These are phyloP conservation scores for Sporothrix schenckii DNA, from an alignment of 2,329 filamentous ascomycete species.

Conservation along the genomic window DNA sequence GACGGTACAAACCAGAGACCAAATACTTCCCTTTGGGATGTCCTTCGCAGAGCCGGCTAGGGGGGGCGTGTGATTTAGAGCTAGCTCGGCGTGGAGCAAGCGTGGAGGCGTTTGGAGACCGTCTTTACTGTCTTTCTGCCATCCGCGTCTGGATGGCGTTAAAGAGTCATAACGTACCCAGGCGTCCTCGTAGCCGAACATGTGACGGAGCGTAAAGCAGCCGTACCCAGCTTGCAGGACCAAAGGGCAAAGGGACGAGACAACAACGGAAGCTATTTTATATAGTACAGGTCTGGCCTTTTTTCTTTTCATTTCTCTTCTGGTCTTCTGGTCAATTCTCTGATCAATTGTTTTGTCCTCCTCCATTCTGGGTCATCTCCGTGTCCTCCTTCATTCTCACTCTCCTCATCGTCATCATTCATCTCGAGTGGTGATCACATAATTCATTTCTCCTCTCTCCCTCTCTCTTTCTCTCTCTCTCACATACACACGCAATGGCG, in stretches of 20 bases:
- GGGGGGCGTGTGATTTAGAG: not conserved
- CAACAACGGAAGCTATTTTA: constrained; percentile 30
- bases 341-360: not conserved
- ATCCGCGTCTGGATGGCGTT: not conserved
- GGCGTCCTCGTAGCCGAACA: constrained; percentile 34
- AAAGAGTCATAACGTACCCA: constrained; percentile 22
- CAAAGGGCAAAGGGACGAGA: constrained; percentile 16
- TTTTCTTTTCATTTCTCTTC: constrained; percentile 3
- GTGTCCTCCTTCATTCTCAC: not conserved
- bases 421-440: constrained; percentile 17
- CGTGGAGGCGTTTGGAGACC: constrained; percentile 8
- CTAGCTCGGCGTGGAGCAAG: constrained; percentile 22
- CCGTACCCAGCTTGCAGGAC: not conserved
- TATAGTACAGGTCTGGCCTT: constrained; percentile 22
- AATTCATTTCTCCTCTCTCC: not conserved
- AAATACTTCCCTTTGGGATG: not conserved
- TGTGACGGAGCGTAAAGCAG: constrained; percentile 33
- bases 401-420: not conserved
- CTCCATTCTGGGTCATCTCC: not conserved
- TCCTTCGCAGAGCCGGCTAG: constrained; percentile 10
- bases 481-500: constrained; percentile 51
- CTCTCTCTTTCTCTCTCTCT: constrained; percentile 9
- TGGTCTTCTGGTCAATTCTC: not conserved
- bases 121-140: not conserved
- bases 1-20: not conserved